A percentile compares a stretch with the other conserved stretches of the same genome.
phyloP scores from a whole-genome alignment of 805 yeast species.

The Yamadazyma olivae region DNA sequence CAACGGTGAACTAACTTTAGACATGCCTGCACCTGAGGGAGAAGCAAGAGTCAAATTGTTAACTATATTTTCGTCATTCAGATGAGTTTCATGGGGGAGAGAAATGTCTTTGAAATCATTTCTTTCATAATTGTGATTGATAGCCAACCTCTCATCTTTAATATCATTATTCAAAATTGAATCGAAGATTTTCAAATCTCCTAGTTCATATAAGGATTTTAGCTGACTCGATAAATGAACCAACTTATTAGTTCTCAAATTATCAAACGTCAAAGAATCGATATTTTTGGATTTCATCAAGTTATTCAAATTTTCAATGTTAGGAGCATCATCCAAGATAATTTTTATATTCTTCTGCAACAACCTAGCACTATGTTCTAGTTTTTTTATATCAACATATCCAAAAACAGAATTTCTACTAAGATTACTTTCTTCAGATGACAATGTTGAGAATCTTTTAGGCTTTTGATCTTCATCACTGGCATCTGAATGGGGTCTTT shows the following conservation, averaged over 20 bases:
- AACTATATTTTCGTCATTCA: neutral
- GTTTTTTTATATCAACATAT: constrained; percentile 34
- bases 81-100: too few relatives aligned
- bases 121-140: constrained; percentile 4
- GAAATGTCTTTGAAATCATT: neutral
- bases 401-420: constrained; percentile 18
- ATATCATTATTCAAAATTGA: constrained; percentile 11
- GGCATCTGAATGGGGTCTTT: neutral
- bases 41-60: neutral
- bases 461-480: neutral
- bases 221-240: constrained; percentile 59
- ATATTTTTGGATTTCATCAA: constrained; percentile 26
- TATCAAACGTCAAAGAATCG: constrained; percentile 45
- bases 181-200: constrained; percentile 52
- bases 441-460: neutral
- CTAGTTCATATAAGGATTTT: constrained; percentile 49
- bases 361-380: constrained; percentile 37
- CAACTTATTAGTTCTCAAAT: constrained; percentile 51
- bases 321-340: constrained; percentile 58
- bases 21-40: neutral
- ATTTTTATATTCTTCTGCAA: constrained; percentile 50
- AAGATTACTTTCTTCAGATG: neutral
- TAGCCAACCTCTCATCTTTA: constrained; percentile 3
- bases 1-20: neutral
- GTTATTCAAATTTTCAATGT: constrained; percentile 37